A percentile compares a stretch with the other conserved stretches of the same genome.
phyloP scores from a whole-genome alignment of 2,329 filamentous ascomycete genomes.

The Samsoniella hepiali region DNA sequence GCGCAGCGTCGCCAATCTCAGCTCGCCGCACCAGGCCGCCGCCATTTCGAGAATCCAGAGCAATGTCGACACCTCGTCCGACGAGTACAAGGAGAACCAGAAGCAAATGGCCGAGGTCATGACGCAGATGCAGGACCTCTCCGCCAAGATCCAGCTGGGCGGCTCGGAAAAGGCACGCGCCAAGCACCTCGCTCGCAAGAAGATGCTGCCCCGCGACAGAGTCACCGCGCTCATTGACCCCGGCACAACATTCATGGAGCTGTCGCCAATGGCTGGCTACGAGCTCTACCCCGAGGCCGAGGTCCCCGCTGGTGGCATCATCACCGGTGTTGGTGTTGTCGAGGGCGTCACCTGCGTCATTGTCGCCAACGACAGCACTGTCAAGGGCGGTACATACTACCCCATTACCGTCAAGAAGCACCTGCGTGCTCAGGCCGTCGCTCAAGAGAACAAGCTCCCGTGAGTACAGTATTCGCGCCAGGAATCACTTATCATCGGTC shows the following conservation, averaged over 20 bases:
- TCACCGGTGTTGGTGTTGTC: conserved; percentile 86
- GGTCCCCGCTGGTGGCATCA: conserved; percentile 84
- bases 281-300: conserved; percentile 83
- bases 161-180: conserved; percentile 78
- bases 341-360: conserved; percentile 91
- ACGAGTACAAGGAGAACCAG: conserved; percentile 79
- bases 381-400: conserved; percentile 96
- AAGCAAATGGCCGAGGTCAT: conserved; percentile 73
- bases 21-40: conserved; percentile 74
- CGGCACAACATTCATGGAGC: conserved; percentile 84
- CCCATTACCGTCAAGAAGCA: conserved; percentile 98
- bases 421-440: conserved; percentile 84
- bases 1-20: conserved; percentile 67
- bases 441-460: conserved; percentile 77
- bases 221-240: conserved; percentile 85
- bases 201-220: conserved; percentile 91
- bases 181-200: conserved; percentile 82
- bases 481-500: not conserved
- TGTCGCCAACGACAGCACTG: conserved; percentile 92
- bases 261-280: conserved; percentile 88
- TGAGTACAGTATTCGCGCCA: conserved; percentile 34
- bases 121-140: conserved; percentile 64
- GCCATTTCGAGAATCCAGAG: conserved; percentile 79
- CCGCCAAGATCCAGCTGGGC: conserved; percentile 68
- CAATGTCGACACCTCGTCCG: conserved; percentile 70